Percentiles rank a stretch among this genome's conserved stretches.
phyloP scores from a whole-genome alignment of 2,329 filamentous ascomycete species.

The Xylariaceae sp. region DNA sequence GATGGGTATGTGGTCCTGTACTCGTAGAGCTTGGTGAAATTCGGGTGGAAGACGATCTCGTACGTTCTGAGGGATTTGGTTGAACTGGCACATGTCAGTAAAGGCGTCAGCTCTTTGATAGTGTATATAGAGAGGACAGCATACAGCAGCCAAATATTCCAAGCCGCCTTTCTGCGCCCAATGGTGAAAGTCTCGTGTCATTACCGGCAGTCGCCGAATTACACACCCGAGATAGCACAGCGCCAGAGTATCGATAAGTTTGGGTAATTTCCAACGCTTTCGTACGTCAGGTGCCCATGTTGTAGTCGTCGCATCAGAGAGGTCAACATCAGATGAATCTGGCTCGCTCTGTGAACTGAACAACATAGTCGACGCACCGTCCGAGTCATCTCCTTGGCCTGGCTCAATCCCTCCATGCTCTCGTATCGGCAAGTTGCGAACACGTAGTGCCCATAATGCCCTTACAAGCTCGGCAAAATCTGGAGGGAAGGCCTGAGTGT shows the following conservation, averaged over 20 bases:
- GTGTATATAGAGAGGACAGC: constrained; percentile 15
- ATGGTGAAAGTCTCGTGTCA: constrained; percentile 64
- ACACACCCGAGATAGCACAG: constrained; percentile 77
- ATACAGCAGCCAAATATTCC: constrained; percentile 65
- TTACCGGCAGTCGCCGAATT: constrained; percentile 71
- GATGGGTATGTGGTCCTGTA: constrained; percentile 42
- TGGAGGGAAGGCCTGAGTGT: constrained; percentile 59
- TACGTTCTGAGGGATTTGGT: constrained; percentile 60
- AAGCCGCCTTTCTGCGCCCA: constrained; percentile 68
- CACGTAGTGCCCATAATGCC: constrained; percentile 79
- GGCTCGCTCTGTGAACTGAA: constrained; percentile 57
- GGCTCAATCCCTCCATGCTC: constrained; percentile 27
- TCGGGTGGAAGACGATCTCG: constrained; percentile 57
- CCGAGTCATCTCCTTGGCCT: constrained; percentile 6
- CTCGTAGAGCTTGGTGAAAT: constrained; percentile 59
- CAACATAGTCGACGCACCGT: constrained; percentile 35
- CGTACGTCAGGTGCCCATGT: constrained; percentile 44
- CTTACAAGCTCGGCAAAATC: constrained; percentile 76
- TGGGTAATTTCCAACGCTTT: constrained; percentile 56
- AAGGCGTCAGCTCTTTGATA: background rate
- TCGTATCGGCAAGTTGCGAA: constrained; percentile 52
- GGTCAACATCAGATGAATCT: constrained; percentile 23
- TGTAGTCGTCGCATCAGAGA: constrained; percentile 29
- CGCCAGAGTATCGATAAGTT: constrained; percentile 68
- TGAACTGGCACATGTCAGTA: constrained; percentile 38